A percentile compares a stretch with the other conserved stretches of the same genome.
Evolutionary conservation across 495 filamentous ascomycete genomes (phyloP).

Genomic region (Trichoderma orchidacearum): DNA sequence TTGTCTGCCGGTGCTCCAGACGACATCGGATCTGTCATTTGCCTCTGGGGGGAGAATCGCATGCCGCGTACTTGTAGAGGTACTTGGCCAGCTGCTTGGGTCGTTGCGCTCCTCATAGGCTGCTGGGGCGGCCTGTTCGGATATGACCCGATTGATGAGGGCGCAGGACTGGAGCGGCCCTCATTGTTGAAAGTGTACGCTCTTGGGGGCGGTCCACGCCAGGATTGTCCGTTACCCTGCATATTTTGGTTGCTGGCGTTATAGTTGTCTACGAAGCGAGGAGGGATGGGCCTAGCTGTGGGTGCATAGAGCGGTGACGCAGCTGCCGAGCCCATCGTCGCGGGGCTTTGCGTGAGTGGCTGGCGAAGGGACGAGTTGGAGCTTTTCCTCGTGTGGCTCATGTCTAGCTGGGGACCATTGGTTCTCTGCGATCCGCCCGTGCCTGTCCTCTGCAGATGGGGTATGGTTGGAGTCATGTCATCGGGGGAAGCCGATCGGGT

Average conservation of each 20-base stretch:
- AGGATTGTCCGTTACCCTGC: background rate
- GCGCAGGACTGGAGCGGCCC: slow-evolving; percentile 24
- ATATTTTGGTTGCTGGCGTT: background rate
- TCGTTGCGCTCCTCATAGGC: slow-evolving; percentile 25
- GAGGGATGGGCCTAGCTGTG: background rate
- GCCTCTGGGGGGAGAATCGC: slow-evolving; percentile 26
- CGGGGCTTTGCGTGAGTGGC: slow-evolving; percentile 6
- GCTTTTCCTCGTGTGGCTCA: background rate
- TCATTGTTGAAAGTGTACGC: slow-evolving; percentile 3
- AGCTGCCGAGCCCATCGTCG: background rate
- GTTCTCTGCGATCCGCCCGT: background rate
- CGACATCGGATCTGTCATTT: slow-evolving; percentile 36
- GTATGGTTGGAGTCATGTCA: slow-evolving; percentile 8
- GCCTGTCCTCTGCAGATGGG: slow-evolving; percentile 1
- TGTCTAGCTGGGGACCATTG: background rate
- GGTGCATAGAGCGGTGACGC: background rate
- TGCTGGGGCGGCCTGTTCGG: slow-evolving; percentile 3
- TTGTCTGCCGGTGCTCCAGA: slow-evolving; percentile 3
- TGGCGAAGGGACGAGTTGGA: slow-evolving; percentile 12
- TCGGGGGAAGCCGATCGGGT: slow-evolving; percentile 19
- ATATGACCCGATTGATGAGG: slow-evolving; percentile 9
- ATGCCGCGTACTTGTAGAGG: slow-evolving; percentile 17
- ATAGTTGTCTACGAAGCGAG: background rate
- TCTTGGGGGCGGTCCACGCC: slow-evolving; percentile 2
- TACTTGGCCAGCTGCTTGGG: slow-evolving; percentile 12